Base-by-base conservation (phyloP, 768 basidiomycete genomes). In the Hysterangium stoloniferum region DNA sequence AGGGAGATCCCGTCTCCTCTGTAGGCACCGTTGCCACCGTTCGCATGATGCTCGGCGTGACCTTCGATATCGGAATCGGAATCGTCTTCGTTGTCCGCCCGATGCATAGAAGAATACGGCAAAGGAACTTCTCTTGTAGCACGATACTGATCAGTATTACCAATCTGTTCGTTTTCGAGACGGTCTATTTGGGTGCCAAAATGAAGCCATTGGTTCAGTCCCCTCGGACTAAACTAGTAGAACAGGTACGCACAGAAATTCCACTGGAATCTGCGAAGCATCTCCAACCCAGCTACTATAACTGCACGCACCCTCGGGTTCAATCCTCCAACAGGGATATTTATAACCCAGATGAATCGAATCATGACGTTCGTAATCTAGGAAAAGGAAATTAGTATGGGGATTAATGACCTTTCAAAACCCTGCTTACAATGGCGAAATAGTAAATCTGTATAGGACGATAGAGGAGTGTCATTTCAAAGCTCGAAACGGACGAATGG, bases 61-160 rank as follows among this genome's bases (percentile, higher is more conserved):
- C 67, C 68, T 4, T 70, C 74, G 13, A 75, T 73, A 22, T 73
- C 75, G n/a, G 58, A 61, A 13, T 65, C 66, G 28, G 66, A 68
- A 38, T 67, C 72, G 29, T 68, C 64, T 41, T 78, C 74, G n/a
- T n/a, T n/a, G n/a, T n/a, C n/a, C n/a, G n/a, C n/a, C n/a, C n/a
- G n/a, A 3, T 68, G 65, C 40, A 82, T 77, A 47, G 83, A 68
- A 1, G 68, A 61, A 64, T 94, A 95, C 1, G 90, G 91, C 29
- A 96, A 66, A 0, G 89, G 86, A 12, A 91, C 80, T 59, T 96
- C 91, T 22, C 84, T 74, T 1, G 86, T 90, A 36, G 87, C 80
- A 20, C 92, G 88, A 64, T 91, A 95, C 58, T 92, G 90, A 73
- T 90, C 89, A 65, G 87, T 79, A 64, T 96, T 96, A 71, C 88